Percentiles rank a stretch among this genome's conserved stretches.
Evolutionary conservation across 2,329 filamentous ascomycete genomes (phyloP).

Genomic region (Apiospora kogelbergensis): DNA sequence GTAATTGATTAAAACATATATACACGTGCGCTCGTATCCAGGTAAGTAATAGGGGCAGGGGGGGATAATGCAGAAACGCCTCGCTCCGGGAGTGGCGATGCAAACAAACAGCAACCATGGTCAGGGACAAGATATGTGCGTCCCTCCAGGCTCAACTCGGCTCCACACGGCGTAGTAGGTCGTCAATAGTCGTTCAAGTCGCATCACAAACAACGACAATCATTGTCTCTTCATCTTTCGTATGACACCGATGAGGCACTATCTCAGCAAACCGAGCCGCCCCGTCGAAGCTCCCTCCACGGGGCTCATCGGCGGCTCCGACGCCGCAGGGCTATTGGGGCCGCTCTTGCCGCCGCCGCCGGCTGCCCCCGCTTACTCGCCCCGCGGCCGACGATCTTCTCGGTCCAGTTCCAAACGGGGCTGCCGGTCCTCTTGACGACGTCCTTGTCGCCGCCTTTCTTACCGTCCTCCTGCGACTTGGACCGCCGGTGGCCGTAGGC

Average conservation of each 20-base stretch:
- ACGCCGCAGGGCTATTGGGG: conserved; percentile 18
- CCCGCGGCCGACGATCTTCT: conserved; percentile 42
- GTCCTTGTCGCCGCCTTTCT: conserved; percentile 17
- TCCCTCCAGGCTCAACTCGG: not conserved
- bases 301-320: conserved; percentile 15
- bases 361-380: conserved; percentile 19
- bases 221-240: not conserved
- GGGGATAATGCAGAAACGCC: not conserved
- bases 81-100: not conserved
- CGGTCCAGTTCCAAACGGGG: conserved; percentile 43
- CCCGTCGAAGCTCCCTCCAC: not conserved
- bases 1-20: not conserved
- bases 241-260: not conserved
- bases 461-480: conserved; percentile 12
- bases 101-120: not conserved
- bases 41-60: not conserved
- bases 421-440: conserved; percentile 18
- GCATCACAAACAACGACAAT: not conserved
- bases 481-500: not conserved
- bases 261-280: not conserved
- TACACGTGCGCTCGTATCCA: not conserved
- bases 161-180: not conserved
- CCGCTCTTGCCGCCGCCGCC: not conserved
- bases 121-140: not conserved
- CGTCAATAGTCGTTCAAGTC: not conserved